These are phyloP conservation scores for Casuarina equisetifolia DNA, from an alignment of 306 rosid species.

Conservation along the genomic window DNA sequence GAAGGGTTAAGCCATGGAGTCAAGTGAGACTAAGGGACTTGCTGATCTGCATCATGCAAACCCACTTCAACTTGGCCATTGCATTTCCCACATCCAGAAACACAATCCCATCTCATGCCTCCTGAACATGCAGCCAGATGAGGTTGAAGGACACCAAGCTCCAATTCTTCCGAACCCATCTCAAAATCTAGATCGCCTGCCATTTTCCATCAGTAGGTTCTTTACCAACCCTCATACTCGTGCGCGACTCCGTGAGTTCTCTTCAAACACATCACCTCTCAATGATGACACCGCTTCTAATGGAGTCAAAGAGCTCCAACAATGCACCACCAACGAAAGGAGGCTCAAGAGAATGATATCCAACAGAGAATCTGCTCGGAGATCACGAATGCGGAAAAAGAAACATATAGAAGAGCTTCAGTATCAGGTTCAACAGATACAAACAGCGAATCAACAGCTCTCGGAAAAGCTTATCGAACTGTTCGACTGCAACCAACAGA, in stretches of 20 bases:
- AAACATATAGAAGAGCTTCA: slow-evolving; percentile 44
- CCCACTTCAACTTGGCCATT: background rate
- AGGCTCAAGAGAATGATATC: slow-evolving; percentile 43
- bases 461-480: slow-evolving; percentile 42
- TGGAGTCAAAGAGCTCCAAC: background rate
- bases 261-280: slow-evolving; percentile 26
- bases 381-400: slow-evolving; percentile 46
- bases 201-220: slow-evolving; percentile 10
- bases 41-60: background rate
- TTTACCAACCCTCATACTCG: slow-evolving; percentile 21
- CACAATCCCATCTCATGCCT: slow-evolving; percentile 2
- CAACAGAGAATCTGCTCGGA: slow-evolving; percentile 42
- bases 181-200: slow-evolving; percentile 5
- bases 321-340: slow-evolving; percentile 18
- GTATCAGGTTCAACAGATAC: slow-evolving; percentile 36
- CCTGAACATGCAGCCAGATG: slow-evolving; percentile 14
- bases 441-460: slow-evolving; percentile 36
- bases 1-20: slow-evolving; percentile 16
- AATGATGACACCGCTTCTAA: slow-evolving; percentile 26
- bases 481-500: slow-evolving; percentile 46
- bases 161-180: slow-evolving; percentile 10
- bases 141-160: background rate
- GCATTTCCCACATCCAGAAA: background rate
- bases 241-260: slow-evolving; percentile 12
- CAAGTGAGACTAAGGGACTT: slow-evolving; percentile 20